Percentiles rank a stretch among this genome's conserved stretches.
Evolutionary conservation across 2,329 filamentous ascomycete species (phyloP).

Genomic region (Cryphonectria parasitica): DNA sequence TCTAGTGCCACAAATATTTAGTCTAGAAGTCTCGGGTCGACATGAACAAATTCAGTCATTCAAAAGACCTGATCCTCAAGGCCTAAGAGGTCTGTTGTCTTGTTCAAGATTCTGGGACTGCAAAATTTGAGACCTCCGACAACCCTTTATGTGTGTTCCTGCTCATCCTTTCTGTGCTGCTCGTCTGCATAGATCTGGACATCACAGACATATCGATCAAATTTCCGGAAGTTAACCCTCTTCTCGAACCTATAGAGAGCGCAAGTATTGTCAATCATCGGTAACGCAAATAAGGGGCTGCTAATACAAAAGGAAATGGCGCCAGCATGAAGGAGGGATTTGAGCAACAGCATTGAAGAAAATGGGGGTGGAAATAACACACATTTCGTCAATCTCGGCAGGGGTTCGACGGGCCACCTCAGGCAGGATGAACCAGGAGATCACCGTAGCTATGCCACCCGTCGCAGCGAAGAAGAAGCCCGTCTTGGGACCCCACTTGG

Average conservation of each 20-base stretch:
- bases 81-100: neutral
- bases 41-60: no score
- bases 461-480: slow-evolving; percentile 47
- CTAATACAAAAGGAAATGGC: no score
- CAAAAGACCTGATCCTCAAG: neutral
- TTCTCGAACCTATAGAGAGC: slow-evolving; percentile 36
- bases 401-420: slow-evolving; percentile 42
- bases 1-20: no score
- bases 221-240: slow-evolving; percentile 41
- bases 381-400: slow-evolving; percentile 45
- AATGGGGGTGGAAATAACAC: slow-evolving; percentile 32
- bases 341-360: neutral
- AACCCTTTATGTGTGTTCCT: neutral
- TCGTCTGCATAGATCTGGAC: slow-evolving; percentile 38
- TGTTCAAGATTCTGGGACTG: neutral
- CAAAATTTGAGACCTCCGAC: neutral
- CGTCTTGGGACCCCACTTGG: slow-evolving; percentile 49
- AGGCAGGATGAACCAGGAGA: slow-evolving; percentile 44
- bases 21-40: no score
- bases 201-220: slow-evolving; percentile 42
- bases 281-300: neutral
- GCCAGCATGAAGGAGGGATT: neutral
- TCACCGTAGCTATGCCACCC: slow-evolving; percentile 37
- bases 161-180: slow-evolving; percentile 18
- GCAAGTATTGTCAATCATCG: neutral